These are phyloP conservation scores for Salvia sclarea DNA, from an alignment of 305 asterid species.

Conservation along the genomic window DNA sequence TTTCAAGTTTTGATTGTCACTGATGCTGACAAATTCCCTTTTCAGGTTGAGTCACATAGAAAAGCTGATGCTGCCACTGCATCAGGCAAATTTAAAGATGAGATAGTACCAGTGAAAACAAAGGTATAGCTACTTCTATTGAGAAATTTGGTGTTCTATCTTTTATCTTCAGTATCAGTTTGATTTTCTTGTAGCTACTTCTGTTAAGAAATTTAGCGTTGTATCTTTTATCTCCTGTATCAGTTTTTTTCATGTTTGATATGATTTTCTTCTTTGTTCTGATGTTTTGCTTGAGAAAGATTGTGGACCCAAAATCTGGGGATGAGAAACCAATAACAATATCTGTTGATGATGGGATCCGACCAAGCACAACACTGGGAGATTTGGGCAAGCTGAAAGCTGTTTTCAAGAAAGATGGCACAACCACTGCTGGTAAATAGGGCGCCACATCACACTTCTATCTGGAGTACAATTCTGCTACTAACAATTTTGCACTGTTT, in stretches of 20 bases:
- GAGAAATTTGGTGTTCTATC: background rate
- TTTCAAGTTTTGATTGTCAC: constrained; percentile 6
- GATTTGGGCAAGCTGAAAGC: constrained; percentile 81
- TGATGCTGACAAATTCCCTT: constrained; percentile 14
- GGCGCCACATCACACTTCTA: background rate
- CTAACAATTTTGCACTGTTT: background rate
- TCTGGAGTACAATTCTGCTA: constrained; percentile 4
- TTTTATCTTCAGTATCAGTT: constrained; percentile 3
- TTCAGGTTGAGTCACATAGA: constrained; percentile 84
- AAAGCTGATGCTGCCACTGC: constrained; percentile 99
- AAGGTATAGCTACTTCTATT: constrained; percentile 46
- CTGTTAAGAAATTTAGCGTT: constrained; percentile 1
- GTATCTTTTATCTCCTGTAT: constrained; percentile 9
- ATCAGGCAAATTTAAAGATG: constrained; percentile 88
- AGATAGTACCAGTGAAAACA: constrained; percentile 82
- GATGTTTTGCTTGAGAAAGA: constrained; percentile 31
- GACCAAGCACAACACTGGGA: constrained; percentile 62
- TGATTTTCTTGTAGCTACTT: constrained; percentile 8
- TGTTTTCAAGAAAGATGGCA: constrained; percentile 94
- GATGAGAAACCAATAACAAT: constrained; percentile 85
- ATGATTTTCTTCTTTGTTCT: background rate
- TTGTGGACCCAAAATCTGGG: constrained; percentile 73
- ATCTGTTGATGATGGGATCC: constrained; percentile 89
- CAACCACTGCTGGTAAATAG: constrained; percentile 89
- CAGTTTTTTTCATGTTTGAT: background rate